phyloP scores from a whole-genome alignment of 2,329 filamentous ascomycete genomes.

The Apiospora koreana region DNA sequence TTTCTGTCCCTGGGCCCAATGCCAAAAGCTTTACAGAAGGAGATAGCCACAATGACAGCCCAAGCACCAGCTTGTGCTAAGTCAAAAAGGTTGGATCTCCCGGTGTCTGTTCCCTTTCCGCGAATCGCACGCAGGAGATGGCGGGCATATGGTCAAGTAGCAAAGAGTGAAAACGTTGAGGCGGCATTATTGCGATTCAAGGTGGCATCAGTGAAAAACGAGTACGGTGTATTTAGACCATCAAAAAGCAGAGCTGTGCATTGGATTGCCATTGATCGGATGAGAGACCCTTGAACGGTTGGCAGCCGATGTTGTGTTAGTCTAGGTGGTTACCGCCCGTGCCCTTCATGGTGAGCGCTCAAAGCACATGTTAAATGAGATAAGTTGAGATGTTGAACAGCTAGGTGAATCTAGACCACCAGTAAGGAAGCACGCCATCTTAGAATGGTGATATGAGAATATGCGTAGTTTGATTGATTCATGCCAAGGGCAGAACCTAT shows the following conservation, averaged over 20 bases:
- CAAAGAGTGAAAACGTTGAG: neutral
- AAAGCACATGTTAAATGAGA: neutral
- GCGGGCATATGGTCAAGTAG: too few species aligned
- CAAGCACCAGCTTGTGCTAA: too few species aligned
- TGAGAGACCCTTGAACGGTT: neutral
- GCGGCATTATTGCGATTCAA: neutral
- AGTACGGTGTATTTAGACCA: too few species aligned
- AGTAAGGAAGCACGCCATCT: neutral
- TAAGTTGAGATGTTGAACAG: neutral
- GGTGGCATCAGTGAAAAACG: neutral
- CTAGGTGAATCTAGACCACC: neutral
- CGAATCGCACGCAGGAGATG: too few species aligned
- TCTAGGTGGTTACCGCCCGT: neutral
- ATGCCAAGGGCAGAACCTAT: too few species aligned
- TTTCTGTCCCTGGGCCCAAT: too few species aligned
- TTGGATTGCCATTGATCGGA: neutral
- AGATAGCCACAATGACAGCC: too few species aligned
- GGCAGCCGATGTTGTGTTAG: neutral
- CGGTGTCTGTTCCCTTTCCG: too few species aligned
- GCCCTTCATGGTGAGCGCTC: neutral
- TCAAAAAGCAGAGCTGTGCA: neutral
- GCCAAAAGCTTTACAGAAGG: neutral
- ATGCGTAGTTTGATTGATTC: too few species aligned
- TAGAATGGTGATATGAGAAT: too few species aligned
- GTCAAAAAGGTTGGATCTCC: too few species aligned